Conservation (phyloP, 1,139 yeast genomes). For the Pichia sp. region DNA sequence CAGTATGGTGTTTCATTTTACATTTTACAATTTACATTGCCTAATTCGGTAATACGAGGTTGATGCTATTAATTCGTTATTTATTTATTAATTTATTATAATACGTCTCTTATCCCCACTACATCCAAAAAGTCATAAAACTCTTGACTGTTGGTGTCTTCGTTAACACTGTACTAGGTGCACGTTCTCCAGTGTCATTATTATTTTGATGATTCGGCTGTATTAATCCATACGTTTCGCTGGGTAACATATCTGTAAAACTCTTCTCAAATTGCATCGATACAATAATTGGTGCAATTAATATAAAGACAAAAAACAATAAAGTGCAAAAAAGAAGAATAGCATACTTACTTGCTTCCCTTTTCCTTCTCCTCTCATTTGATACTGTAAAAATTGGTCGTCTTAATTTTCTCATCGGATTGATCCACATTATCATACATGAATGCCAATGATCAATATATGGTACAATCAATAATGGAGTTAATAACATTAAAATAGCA, state of each 20-base stretch:
- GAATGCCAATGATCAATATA: slow-evolving; percentile 55
- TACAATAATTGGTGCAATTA: slow-evolving; percentile 23
- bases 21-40: too few relatives aligned
- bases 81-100: too few relatives aligned
- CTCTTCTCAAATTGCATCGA: slow-evolving; percentile 19
- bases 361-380: slow-evolving; percentile 23
- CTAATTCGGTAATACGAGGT: too few relatives aligned
- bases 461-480: slow-evolving; percentile 51
- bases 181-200: slow-evolving; percentile 53
- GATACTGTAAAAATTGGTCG: slow-evolving; percentile 34
- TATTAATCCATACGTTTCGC: slow-evolving; percentile 35
- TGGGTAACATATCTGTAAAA: slow-evolving; percentile 17
- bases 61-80: too few relatives aligned
- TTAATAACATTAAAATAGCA: slow-evolving; percentile 41
- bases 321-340: slow-evolving; percentile 37
- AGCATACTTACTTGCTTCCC: slow-evolving; percentile 35
- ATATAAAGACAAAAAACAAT: slow-evolving; percentile 20
- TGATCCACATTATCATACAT: slow-evolving; percentile 52
- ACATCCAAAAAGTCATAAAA: slow-evolving; percentile 25
- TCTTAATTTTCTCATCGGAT: slow-evolving; percentile 45
- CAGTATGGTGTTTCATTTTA: too few relatives aligned
- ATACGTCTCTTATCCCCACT: too few relatives aligned
- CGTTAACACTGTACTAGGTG: slow-evolving; percentile 25
- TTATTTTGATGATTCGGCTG: slow-evolving; percentile 55
- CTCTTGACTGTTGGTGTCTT: slow-evolving; percentile 21